These are phyloP conservation scores for Anthostomella pinea DNA, from an alignment of 2,329 filamentous ascomycete species.

Conservation along the genomic window DNA sequence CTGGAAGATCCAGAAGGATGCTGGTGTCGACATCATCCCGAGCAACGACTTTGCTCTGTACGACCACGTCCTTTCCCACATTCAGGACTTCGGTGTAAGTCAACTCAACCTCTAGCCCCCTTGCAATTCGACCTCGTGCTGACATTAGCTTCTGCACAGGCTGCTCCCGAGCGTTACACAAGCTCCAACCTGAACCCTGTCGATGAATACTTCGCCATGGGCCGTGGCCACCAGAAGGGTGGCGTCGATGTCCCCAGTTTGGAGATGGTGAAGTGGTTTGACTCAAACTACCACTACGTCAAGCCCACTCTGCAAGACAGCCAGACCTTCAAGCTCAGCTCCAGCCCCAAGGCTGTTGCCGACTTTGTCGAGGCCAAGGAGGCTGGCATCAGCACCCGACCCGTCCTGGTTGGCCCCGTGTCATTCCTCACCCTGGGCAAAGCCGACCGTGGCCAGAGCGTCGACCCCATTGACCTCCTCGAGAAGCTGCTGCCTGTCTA, in stretches of 20 bases:
- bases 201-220: constrained; percentile 99
- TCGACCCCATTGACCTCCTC: constrained; percentile 90
- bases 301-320: constrained; percentile 97
- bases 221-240: constrained; percentile 95
- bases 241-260: constrained; percentile 88
- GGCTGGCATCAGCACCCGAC: constrained; percentile 87
- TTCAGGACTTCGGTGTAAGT: constrained; percentile 93
- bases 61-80: constrained; percentile 96
- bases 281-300: constrained; percentile 99
- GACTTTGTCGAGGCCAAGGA: constrained; percentile 99
- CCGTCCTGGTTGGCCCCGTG: constrained; percentile 91
- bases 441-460: constrained; percentile 91
- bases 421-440: constrained; percentile 98
- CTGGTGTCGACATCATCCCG: constrained; percentile 94
- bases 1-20: constrained; percentile 99
- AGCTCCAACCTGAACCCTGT: constrained; percentile 82
- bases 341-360: constrained; percentile 86
- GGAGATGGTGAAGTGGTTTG: constrained; percentile 99
- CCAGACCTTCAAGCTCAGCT: constrained; percentile 88
- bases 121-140: constrained; percentile 10
- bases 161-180: constrained; percentile 89
- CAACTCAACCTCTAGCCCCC: neutral
- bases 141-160: constrained; percentile 47
- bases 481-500: constrained; percentile 94
- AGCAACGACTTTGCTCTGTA: constrained; percentile 99